phyloP scores from a whole-genome alignment of 257 asterid genomes.

The Nicotiana benthamiana region DNA sequence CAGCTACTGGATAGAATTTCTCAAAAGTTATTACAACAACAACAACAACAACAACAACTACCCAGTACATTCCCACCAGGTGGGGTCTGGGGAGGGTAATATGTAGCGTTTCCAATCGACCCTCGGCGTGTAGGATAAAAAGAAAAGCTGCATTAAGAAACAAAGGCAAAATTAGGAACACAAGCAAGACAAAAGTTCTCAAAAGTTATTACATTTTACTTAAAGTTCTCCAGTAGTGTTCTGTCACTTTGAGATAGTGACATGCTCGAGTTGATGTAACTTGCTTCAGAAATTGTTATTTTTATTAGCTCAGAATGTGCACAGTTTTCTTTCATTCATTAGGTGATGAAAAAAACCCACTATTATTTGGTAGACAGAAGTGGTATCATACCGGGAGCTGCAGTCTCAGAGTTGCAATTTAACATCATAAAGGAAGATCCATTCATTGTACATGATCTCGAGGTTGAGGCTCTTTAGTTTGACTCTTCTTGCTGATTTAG shows the following conservation, averaged over 20 bases:
- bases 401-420: slow-evolving; percentile 86
- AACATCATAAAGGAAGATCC: slow-evolving; percentile 73
- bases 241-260: neutral
- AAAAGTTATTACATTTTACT: neutral
- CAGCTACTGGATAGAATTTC: neutral
- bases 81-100: too few species aligned
- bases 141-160: too few species aligned
- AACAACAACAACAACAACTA: too few species aligned
- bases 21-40: neutral
- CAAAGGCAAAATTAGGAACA: too few species aligned
- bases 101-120: too few species aligned
- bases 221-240: neutral
- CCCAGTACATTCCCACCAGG: too few species aligned
- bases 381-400: slow-evolving; percentile 73
- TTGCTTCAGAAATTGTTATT: neutral
- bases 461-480: slow-evolving; percentile 31
- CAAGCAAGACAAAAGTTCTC: too few species aligned
- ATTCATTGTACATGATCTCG: slow-evolving; percentile 56
- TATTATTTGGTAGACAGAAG: slow-evolving; percentile 84
- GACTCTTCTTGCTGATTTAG: neutral
- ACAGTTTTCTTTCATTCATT: slow-evolving; percentile 9
- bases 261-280: neutral
- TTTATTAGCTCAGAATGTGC: neutral
- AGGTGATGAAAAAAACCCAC: slow-evolving; percentile 99
- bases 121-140: too few species aligned